phyloP scores from a whole-genome alignment of 371 early-diverging fungal species.

The Cokeromyces recurvatus region DNA sequence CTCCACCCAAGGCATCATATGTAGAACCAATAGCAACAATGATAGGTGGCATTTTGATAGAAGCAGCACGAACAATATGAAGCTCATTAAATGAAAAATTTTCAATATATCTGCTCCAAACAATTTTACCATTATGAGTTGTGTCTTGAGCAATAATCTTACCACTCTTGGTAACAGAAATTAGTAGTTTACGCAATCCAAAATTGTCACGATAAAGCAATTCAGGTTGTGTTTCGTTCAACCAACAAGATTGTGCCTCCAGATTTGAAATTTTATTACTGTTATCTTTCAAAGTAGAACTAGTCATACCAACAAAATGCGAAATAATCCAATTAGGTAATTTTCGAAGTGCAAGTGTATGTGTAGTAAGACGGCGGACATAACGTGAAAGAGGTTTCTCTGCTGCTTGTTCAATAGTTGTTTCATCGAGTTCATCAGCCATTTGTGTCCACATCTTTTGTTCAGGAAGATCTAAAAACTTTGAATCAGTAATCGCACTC shows the following conservation, averaged over 20 bases:
- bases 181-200: conserved; percentile 80
- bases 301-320: conserved; percentile 19
- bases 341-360: conserved; percentile 46
- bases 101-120: conserved; percentile 66
- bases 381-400: conserved; percentile 57
- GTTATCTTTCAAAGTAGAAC: conserved; percentile 14
- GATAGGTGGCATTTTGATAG: conserved; percentile 73
- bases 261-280: conserved; percentile 3
- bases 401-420: conserved; percentile 34
- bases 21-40: conserved; percentile 57
- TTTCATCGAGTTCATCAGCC: conserved; percentile 64
- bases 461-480: conserved; percentile 82
- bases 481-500: conserved; percentile 61
- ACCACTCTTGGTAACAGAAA: conserved; percentile 74
- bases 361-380: conserved; percentile 58
- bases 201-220: conserved; percentile 67
- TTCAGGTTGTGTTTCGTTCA: conserved; percentile 12
- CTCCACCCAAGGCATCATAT: conserved; percentile 36
- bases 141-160: conserved; percentile 83
- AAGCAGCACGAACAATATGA: conserved; percentile 56
- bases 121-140: conserved; percentile 58
- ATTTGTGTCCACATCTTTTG: conserved; percentile 70
- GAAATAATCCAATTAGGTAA: conserved; percentile 26
- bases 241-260: conserved; percentile 32
- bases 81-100: conserved; percentile 48